Percentiles rank a stretch among this genome's conserved stretches.
These are phyloP conservation scores for Talaromyces sp. DNA, from an alignment of 2,329 filamentous ascomycete species.

Conservation along the genomic window DNA sequence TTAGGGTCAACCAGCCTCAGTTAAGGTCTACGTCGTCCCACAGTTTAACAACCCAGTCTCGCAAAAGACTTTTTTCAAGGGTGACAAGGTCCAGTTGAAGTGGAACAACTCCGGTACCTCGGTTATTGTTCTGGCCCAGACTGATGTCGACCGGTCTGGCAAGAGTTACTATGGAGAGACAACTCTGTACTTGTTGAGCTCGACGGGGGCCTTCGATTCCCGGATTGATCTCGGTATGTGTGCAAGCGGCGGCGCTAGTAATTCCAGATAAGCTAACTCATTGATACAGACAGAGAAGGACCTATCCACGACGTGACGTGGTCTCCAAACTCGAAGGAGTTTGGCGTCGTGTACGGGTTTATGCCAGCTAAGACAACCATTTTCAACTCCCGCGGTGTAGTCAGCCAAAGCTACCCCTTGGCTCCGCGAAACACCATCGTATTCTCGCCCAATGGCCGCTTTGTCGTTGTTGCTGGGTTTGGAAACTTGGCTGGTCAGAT, in stretches of 20 bases:
- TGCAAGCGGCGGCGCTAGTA: not conserved
- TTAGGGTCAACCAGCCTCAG: constrained; percentile 84
- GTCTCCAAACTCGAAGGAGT: constrained; percentile 96
- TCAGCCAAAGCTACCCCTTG: constrained; percentile 79
- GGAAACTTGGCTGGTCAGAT: constrained; percentile 96
- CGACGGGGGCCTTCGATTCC: constrained; percentile 87
- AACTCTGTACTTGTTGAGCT: constrained; percentile 89
- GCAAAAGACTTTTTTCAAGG: constrained; percentile 99
- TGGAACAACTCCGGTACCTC: constrained; percentile 93
- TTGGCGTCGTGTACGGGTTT: constrained; percentile 94
- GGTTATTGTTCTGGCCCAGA: constrained; percentile 91
- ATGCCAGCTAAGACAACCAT: constrained; percentile 99
- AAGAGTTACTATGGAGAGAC: constrained; percentile 99
- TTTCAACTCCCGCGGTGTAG: constrained; percentile 82
- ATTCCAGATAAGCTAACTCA: not conserved
- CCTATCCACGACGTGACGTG: constrained; percentile 98
- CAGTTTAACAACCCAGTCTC: constrained; percentile 78
- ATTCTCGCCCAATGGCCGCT: constrained; percentile 90
- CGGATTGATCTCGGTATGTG: constrained; percentile 66
- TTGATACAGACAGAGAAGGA: constrained; percentile 74
- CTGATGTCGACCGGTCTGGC: constrained; percentile 94
- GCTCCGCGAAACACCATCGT: constrained; percentile 88
- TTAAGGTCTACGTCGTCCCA: constrained; percentile 92
- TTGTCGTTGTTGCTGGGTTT: constrained; percentile 90
- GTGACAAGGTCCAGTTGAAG: constrained; percentile 96